Evolutionary conservation across 73 alveolate genomes (phyloP), one percentile per base, ranked within the genome.

Genomic region (Paraurostyla sp.): DNA sequence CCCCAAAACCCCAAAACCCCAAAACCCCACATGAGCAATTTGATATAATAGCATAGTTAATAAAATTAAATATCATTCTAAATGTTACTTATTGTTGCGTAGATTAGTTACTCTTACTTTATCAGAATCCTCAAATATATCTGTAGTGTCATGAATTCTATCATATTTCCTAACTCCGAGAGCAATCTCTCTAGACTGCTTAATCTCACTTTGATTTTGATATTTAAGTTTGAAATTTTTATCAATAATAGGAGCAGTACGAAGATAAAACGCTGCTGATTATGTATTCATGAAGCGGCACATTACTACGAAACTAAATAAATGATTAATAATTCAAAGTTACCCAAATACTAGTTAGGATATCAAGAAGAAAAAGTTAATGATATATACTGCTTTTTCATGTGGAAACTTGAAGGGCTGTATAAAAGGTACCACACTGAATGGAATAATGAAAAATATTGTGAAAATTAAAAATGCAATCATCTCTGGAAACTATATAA

Each of bases 401-500:
- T 83, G 90, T 2, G 95, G 95, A 45, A 90, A 90, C 38, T 63
- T 38, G 49, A 59, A 90, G 0, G 56, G 23, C 82, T 78, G 59
- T 36, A 57, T 58, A 38, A 58, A 33, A 18, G 88, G 88, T 15
- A 83, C 91, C 4, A 88, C 75, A 22, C 80, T 68, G 81, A 82
- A 76, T n/a, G 95, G 92, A 49, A 90, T 30, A 4, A 65, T 56
- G 83, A 90, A 90, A 87, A 82, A 63, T 16, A 90, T 23, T 3
- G 95, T 90, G 71, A 83, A 83, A 20, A 85, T 82, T 38, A 90
- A n/a, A 45, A 83, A 83, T 16, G 95, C 95, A 0, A 90, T 82
- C 71, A 90, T 35, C 41, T 90, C 95, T 20, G 95, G 95, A 71
- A 90, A 90, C 92, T 87, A 87, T n/a, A 76, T n/a, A 41, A 27